A percentile compares a stretch with the other conserved stretches of the same genome.
Conservation (phyloP, 306 rosid genomes). For the Rosa lucieae region DNA sequence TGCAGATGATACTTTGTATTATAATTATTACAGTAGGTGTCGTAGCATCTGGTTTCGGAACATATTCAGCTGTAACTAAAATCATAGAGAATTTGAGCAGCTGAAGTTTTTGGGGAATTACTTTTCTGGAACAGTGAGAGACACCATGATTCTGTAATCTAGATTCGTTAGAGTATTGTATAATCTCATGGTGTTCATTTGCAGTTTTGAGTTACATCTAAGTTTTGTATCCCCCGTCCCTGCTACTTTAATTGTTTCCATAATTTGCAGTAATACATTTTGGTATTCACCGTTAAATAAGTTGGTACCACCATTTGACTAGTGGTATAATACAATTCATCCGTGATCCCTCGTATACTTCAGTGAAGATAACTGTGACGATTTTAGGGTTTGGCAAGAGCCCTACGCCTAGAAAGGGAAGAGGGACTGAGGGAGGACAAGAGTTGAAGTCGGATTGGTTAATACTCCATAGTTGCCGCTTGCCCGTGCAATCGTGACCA, state of each 20-base stretch:
- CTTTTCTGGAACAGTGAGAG: background rate
- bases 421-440: too few species aligned
- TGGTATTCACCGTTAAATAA: background rate
- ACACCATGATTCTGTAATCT: background rate
- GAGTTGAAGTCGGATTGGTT: too few species aligned
- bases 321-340: too few species aligned
- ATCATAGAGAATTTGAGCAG: conserved; percentile 56
- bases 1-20: conserved; percentile 58
- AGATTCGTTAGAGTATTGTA: background rate
- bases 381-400: too few species aligned
- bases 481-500: too few species aligned
- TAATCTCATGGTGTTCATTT: background rate
- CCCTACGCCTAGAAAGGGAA: too few species aligned
- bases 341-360: too few species aligned
- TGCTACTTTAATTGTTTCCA: conserved; percentile 2
- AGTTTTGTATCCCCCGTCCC: background rate
- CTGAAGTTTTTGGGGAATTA: conserved; percentile 33
- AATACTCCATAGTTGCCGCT: too few species aligned
- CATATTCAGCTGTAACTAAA: conserved; percentile 67
- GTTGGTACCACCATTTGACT: background rate
- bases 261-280: background rate
- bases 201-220: conserved; percentile 19
- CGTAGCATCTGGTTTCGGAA: conserved; percentile 55
- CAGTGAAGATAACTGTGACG: too few species aligned
- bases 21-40: conserved; percentile 60